Evolutionary conservation across 2,329 filamentous ascomycete genomes (phyloP).

Genomic region (Cladosporium sp.): DNA sequence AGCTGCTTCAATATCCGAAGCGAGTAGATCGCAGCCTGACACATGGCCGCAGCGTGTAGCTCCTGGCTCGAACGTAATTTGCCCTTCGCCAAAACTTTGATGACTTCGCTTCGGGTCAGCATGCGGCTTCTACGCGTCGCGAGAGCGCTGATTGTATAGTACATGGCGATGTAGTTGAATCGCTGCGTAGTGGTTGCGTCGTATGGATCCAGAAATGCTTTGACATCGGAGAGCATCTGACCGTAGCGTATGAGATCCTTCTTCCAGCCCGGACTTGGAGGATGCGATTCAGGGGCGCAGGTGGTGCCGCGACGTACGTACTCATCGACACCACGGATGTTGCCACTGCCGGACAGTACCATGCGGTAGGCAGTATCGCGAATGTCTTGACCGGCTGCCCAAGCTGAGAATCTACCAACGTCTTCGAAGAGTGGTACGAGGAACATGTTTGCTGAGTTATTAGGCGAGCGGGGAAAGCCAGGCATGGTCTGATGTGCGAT

Average conservation of each 20-base stretch:
- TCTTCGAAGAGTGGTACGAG: conserved; percentile 59
- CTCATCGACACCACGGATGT: conserved; percentile 31
- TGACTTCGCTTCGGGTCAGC: conserved; percentile 19
- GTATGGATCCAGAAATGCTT: conserved; percentile 9
- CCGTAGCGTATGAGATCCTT: background rate
- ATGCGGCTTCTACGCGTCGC: conserved; percentile 14
- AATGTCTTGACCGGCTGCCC: conserved; percentile 35
- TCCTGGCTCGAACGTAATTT: conserved; percentile 34
- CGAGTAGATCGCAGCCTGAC: conserved; percentile 42
- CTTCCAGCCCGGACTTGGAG: conserved; percentile 3
- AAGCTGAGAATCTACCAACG: conserved; percentile 39
- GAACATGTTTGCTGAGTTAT: conserved; percentile 49
- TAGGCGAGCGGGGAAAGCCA: conserved; percentile 14
- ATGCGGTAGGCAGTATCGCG: conserved; percentile 38
- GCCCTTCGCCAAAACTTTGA: conserved; percentile 26
- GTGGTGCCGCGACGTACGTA: conserved; percentile 34
- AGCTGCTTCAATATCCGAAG: conserved; percentile 40
- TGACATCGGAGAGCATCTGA: conserved; percentile 6
- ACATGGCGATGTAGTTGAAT: conserved; percentile 15
- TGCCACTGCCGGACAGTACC: conserved; percentile 20
- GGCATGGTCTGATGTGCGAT: conserved; percentile 42
- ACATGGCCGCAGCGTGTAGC: conserved; percentile 37
- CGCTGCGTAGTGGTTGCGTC: background rate
- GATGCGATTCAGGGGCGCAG: conserved; percentile 18
- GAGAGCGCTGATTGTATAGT: conserved; percentile 17